Percentiles rank a stretch among this genome's conserved stretches.
phyloP scores from a whole-genome alignment of 176 grass and related monocot species.

The Zea luxurians region DNA sequence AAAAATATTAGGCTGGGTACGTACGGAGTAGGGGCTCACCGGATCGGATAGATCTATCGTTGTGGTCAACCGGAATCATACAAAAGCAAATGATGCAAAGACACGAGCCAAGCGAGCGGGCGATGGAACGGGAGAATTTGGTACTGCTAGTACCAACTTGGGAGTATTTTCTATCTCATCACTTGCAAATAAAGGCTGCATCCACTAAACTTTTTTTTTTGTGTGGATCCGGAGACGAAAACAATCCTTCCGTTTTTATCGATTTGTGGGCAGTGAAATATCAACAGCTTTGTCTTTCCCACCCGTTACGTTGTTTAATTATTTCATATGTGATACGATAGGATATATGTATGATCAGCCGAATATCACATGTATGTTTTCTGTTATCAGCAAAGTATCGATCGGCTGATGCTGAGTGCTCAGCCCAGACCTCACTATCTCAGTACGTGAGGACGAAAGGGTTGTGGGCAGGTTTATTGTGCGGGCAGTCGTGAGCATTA shows the following conservation, averaged over 20 bases:
- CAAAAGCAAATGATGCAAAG: constrained; percentile 36
- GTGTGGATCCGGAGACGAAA: not conserved
- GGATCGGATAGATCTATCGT: not conserved
- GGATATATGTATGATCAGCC: not conserved
- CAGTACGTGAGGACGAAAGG: not conserved
- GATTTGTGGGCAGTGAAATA: not conserved
- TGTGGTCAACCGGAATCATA: constrained; percentile 24
- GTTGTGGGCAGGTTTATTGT: not conserved
- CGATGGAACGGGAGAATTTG: not conserved
- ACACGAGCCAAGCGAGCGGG: not conserved
- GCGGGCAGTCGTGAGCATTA: constrained; percentile 5
- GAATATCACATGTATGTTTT: not conserved
- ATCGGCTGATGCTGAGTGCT: constrained; percentile 12
- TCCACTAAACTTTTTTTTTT: constrained; percentile 1
- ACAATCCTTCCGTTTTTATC: not conserved
- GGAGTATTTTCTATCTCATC: constrained; percentile 35
- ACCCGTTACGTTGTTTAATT: not conserved
- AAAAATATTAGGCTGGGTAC: not conserved
- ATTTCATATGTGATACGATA: not conserved
- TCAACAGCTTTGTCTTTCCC: not conserved
- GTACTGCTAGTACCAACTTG: constrained; percentile 17
- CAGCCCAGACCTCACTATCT: constrained; percentile 10
- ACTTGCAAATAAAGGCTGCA: constrained; percentile 20
- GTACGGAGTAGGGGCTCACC: not conserved
- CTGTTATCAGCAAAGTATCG: not conserved